Conservation (phyloP, 768 basidiomycete species). For the Podaxis sp. region DNA sequence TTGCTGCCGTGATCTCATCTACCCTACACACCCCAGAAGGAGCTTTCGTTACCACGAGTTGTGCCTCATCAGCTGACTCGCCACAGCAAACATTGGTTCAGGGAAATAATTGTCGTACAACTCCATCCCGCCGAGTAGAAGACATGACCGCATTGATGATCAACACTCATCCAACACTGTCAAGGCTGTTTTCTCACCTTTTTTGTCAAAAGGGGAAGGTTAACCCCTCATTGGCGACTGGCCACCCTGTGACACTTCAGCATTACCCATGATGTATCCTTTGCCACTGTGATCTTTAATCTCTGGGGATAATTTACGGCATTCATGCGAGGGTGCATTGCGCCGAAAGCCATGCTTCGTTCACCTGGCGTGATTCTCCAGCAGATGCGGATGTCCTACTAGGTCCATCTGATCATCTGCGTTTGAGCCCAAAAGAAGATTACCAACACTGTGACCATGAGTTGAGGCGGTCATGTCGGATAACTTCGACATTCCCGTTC, state of each 20-base stretch:
- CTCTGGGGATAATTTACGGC: slow-evolving; percentile 4
- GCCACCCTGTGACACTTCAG: neutral
- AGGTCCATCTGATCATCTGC: neutral
- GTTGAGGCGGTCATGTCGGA: neutral
- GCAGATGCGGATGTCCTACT: neutral
- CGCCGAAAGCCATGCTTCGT: neutral
- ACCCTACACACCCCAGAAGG: neutral
- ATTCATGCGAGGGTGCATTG: neutral
- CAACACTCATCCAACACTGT: neutral
- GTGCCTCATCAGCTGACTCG: slow-evolving; percentile 4
- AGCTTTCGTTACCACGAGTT: neutral
- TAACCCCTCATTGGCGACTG: too few species aligned
- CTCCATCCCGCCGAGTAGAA: neutral
- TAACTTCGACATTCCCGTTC: neutral
- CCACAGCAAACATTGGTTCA: neutral
- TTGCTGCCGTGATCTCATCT: neutral
- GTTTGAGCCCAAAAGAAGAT: neutral
- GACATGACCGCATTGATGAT: neutral
- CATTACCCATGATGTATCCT: neutral
- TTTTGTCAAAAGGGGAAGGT: neutral
- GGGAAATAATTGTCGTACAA: neutral
- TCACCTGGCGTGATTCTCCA: neutral
- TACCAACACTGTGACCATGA: neutral
- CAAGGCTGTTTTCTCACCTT: neutral
- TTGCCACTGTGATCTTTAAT: slow-evolving; percentile 2